Evolutionary conservation across 2,329 filamentous ascomycete species (phyloP), one percentile per base, ranked within the genome.

Genomic region (Fusarium setosum): DNA sequence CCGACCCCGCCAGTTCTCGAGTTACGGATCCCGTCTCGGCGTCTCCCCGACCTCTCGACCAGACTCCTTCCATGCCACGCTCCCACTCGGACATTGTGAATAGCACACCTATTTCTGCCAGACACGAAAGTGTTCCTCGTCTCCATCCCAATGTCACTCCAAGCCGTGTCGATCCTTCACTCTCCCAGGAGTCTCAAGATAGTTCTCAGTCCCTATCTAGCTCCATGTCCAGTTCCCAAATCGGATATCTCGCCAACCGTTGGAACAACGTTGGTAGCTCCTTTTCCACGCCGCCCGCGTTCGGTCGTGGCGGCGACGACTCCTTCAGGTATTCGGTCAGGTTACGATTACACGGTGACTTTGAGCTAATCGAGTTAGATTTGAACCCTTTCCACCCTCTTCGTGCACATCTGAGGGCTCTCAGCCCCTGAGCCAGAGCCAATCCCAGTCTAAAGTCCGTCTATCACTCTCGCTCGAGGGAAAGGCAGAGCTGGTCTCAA

Each of bases 381-480:
- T 78, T 35, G 81, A 82, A 35, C 77, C 79, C n/a, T 82, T 83
- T 61, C 74, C 77, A 13, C 75, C 79, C 29, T 80, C 81, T 2
- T 77, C 79, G 45, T 80, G 77, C 65, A 79, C 82, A 9, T 78
- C 79, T 20, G 76, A 76, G 44, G 74, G 77, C n/a, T 80, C 82
- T 73, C 80, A 52, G 73, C 44, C 59, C 12, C 41, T 68, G 40
- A 76, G 47, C 61, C 79, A 76, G 47, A 75, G 48, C 63, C 79
- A 76, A 49, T 78, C 79, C 41, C 77, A 79, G 45, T 79, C 82
- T n/a, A 85, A 87, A 24, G 85, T 97, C 57, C 90, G 93, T 47
- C 84, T 97, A 24, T 93, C 92, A 2, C 88, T 96, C 73, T 96
- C 93, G 17, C 85, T 94, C 29, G 93, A 97, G 73, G 95, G 95